Percentiles rank a stretch among this genome's conserved stretches.
Conservation (phyloP, 2,329 filamentous ascomycete species). For the Byssoonygena ceratinophila region DNA sequence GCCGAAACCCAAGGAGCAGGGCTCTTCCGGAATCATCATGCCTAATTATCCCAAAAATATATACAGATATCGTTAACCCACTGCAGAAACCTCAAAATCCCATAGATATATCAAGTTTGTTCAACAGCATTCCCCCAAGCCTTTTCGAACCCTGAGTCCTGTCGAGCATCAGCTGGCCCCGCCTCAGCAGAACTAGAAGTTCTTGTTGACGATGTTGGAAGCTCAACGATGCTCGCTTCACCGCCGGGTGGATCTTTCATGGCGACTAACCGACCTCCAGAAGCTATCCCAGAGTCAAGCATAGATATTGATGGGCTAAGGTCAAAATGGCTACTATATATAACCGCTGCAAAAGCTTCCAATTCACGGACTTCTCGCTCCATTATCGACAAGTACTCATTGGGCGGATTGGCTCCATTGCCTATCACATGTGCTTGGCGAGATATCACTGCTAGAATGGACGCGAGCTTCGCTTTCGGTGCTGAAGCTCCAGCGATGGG, state of each 20-base stretch:
- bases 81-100: background rate
- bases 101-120: constrained; percentile 1
- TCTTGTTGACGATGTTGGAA: background rate
- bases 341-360: constrained; percentile 40
- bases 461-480: constrained; percentile 63
- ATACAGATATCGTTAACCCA: background rate
- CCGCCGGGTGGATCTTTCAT: constrained; percentile 3
- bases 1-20: no score
- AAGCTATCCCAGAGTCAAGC: background rate
- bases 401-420: constrained; percentile 46
- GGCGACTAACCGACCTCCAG: background rate
- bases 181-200: background rate
- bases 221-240: constrained; percentile 5
- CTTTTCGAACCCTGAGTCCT: constrained; percentile 13
- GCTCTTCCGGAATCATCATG: background rate
- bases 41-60: background rate
- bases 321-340: constrained; percentile 42
- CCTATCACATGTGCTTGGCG: constrained; percentile 85
- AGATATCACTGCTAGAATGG: constrained; percentile 78
- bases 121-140: constrained; percentile 18
- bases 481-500: constrained; percentile 16
- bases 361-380: constrained; percentile 39
- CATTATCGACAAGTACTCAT: constrained; percentile 37
- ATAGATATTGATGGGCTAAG: constrained; percentile 12
- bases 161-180: background rate